Evolutionary conservation across 345 rosid genomes (phyloP).

Genomic region (Erodium maritimum): DNA sequence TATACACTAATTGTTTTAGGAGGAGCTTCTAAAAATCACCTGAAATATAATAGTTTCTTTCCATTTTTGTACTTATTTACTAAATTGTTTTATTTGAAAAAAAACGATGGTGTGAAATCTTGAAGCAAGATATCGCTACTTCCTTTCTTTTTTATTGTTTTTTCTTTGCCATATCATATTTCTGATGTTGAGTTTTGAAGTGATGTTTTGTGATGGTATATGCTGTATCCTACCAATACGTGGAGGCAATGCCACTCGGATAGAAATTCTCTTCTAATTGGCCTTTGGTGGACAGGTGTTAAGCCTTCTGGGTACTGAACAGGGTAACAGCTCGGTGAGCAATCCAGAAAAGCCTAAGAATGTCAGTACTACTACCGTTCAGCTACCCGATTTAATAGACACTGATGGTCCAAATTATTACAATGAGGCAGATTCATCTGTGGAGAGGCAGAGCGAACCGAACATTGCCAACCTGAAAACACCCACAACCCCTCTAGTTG

Average conservation of each 20-base stretch:
- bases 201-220: background rate
- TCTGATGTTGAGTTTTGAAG: background rate
- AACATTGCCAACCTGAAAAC: constrained; percentile 20
- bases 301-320: constrained; percentile 59
- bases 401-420: constrained; percentile 48
- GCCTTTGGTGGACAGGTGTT: constrained; percentile 44
- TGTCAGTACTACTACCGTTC: constrained; percentile 29
- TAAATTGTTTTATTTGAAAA: too few species aligned
- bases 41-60: background rate
- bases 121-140: background rate
- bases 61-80: background rate
- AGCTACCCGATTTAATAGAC: constrained; percentile 71
- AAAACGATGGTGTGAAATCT: background rate
- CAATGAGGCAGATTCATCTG: constrained; percentile 31
- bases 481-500: constrained; percentile 37
- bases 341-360: constrained; percentile 37
- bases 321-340: constrained; percentile 20
- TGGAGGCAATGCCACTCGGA: background rate
- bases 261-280: background rate
- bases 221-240: background rate
- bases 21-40: background rate
- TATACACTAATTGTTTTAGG: background rate
- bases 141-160: background rate
- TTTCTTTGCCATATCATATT: background rate
- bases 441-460: constrained; percentile 26